These are phyloP conservation scores for Niebla homalea DNA, from an alignment of 495 filamentous ascomycete genomes.

Conservation along the genomic window DNA sequence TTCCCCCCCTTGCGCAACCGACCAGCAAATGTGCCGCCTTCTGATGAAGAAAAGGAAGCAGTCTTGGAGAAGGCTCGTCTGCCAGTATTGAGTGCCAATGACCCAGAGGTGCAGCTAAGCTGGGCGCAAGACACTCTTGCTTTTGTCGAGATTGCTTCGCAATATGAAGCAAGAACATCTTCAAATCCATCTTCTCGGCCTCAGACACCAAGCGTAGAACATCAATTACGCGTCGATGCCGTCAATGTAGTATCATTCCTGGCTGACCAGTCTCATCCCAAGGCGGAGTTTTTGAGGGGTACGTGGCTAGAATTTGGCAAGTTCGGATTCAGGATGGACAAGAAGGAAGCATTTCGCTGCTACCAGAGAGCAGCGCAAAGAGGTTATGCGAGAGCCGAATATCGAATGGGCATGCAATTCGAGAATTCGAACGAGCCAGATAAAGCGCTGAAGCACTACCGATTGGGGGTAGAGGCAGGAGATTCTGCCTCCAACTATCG, in stretches of 20 bases:
- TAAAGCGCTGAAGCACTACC: slow-evolving; percentile 84
- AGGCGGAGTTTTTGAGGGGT: slow-evolving; percentile 84
- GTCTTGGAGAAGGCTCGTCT: slow-evolving; percentile 70
- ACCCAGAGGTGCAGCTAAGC: slow-evolving; percentile 89
- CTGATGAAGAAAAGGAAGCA: slow-evolving; percentile 85
- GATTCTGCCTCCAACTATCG: slow-evolving; percentile 95
- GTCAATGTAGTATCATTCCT: slow-evolving; percentile 84
- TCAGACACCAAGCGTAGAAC: slow-evolving; percentile 72
- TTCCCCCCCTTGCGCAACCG: slow-evolving; percentile 75
- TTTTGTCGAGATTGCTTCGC: slow-evolving; percentile 74
- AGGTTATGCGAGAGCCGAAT: slow-evolving; percentile 88
- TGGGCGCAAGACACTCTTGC: slow-evolving; percentile 90
- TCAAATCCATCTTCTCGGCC: slow-evolving; percentile 53
- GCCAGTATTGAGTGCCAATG: slow-evolving; percentile 80
- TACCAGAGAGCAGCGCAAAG: slow-evolving; percentile 78
- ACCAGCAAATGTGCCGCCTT: slow-evolving; percentile 82
- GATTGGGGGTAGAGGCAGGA: slow-evolving; percentile 55
- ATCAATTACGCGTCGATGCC: slow-evolving; percentile 74
- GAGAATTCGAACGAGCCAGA: slow-evolving; percentile 82
- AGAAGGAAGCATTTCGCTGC: slow-evolving; percentile 79
- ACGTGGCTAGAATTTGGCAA: slow-evolving; percentile 99
- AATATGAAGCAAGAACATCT: slow-evolving; percentile 49
- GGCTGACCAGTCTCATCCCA: slow-evolving; percentile 81
- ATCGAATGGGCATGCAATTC: slow-evolving; percentile 96
- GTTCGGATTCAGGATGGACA: slow-evolving; percentile 76